These are phyloP conservation scores for Metschnikowia bowlesiae DNA, from an alignment of 805 yeast genomes.

Conservation along the genomic window DNA sequence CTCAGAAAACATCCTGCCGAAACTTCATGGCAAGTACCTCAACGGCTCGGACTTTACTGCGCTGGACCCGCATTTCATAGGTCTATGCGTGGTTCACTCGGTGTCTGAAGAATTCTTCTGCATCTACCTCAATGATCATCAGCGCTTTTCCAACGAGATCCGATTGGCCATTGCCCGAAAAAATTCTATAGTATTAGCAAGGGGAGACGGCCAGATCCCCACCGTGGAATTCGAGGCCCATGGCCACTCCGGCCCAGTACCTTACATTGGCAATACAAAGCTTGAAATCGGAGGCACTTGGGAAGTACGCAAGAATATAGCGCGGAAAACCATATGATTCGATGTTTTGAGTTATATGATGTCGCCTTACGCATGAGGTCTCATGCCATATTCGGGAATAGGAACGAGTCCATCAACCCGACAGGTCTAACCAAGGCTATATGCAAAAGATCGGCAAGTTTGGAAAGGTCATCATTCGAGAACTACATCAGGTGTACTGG, in stretches of 20 bases:
- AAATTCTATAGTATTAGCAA: conserved; percentile 41
- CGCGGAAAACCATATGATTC: conserved; percentile 8
- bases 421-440: no score
- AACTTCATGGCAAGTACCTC: not conserved
- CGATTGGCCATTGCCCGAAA: conserved; percentile 8
- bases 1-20: not conserved
- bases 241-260: conserved; percentile 10
- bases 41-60: conserved; percentile 1
- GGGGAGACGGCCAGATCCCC: conserved; percentile 68
- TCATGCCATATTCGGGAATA: no score
- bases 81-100: conserved; percentile 66
- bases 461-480: no score
- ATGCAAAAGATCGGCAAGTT: no score
- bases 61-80: conserved; percentile 30
- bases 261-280: conserved; percentile 22
- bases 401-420: no score
- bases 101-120: conserved; percentile 37
- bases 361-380: no score
- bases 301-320: conserved; percentile 41
- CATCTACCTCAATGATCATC: conserved; percentile 49
- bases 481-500: no score
- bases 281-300: conserved; percentile 52
- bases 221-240: conserved; percentile 40
- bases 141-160: conserved; percentile 10
- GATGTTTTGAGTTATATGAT: not conserved